Base-by-base conservation (phyloP, 257 asterid species). In the Voacanga thouarsii region DNA sequence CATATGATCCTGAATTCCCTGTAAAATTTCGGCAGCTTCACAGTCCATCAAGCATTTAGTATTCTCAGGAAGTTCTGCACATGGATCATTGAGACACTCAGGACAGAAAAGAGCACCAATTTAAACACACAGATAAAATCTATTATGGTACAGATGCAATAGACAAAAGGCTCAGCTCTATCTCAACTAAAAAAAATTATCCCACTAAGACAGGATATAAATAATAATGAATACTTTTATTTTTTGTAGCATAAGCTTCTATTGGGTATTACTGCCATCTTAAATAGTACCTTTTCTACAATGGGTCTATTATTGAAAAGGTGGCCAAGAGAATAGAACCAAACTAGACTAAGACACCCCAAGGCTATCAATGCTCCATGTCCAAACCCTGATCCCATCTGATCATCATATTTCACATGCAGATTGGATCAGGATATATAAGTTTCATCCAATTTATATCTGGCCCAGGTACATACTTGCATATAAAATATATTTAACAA, bases 21-120 rank as follows among this genome's bases (percentile, higher is more conserved):
- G 92, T 79, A 94, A 83, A 81, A 91, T 91, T 51, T 90, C 95
- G 75, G 94, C 94, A 69, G 96, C 97, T 86, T 94, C 97, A 76
- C 89, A 90, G 86, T 94, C 99, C 96, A 92, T 91, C 90, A 94
- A 79, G 84, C 97, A 94, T 59, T 75, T 81, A 44, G 92, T 77
- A 55, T 86, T 87, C 66, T 81, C 82, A 45, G 95, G 90, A 79
- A 92, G 80, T 77, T 88, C 97, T 94, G 92, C 85, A 79, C 47
- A 75, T 75, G 74, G 66, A 87, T 24, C 68, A 77, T 39, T n/a
- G 80, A 81, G 82, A 82, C 24, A 47, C 55, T 75, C 75, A 68
- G 82, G 80, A 80, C 71, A 81, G 71, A 56, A 45, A 23, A 50
- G 67, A 80, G 74, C 1, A 69, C 23, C 33, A 57, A 75, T 37